A percentile compares a stretch with the other conserved stretches of the same genome.
These are phyloP conservation scores for Xylariomycetidae sp. DNA, from an alignment of 2,329 filamentous ascomycete species.

Conservation along the genomic window DNA sequence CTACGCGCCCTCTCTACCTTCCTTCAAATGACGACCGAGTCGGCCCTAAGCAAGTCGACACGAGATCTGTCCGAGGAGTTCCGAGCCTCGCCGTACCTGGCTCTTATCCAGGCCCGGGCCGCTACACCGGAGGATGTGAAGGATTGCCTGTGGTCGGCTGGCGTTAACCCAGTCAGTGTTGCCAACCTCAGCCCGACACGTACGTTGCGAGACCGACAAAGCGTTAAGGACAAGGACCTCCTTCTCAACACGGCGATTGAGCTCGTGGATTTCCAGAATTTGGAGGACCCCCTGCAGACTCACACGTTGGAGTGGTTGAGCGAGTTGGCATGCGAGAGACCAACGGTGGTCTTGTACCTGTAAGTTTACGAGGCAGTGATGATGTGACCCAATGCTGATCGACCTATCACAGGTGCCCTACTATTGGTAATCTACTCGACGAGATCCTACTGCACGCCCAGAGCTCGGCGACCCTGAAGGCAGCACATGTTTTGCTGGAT, in stretches of 20 bases:
- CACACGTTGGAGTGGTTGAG: slow-evolving; percentile 55
- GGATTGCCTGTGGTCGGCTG: slow-evolving; percentile 56
- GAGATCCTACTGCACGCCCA: slow-evolving; percentile 59
- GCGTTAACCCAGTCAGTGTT: slow-evolving; percentile 41
- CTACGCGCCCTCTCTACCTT: slow-evolving; percentile 58
- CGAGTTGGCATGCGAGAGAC: slow-evolving; percentile 46
- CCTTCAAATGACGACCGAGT: slow-evolving; percentile 44
- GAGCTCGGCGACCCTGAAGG: slow-evolving; percentile 51
- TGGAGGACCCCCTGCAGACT: slow-evolving; percentile 57
- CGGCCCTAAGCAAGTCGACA: slow-evolving; percentile 25
- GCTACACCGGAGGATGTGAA: slow-evolving; percentile 53
- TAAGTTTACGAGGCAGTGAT: too few species aligned
- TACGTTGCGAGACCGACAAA: slow-evolving; percentile 35
- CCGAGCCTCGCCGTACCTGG: slow-evolving; percentile 50
- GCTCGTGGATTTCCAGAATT: slow-evolving; percentile 59
- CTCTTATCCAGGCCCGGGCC: slow-evolving; percentile 52
- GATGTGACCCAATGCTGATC: too few species aligned
- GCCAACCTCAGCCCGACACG: slow-evolving; percentile 34
- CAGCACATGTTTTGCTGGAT: slow-evolving; percentile 54
- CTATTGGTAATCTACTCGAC: slow-evolving; percentile 53
- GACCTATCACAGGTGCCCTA: slow-evolving; percentile 39
- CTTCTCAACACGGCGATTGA: slow-evolving; percentile 58
- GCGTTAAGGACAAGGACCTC: slow-evolving; percentile 54
- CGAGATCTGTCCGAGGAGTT: slow-evolving; percentile 26
- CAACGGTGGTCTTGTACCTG: slow-evolving; percentile 52